Base-by-base conservation (phyloP, 1,139 yeast species). In the Yamadazyma oceani region DNA sequence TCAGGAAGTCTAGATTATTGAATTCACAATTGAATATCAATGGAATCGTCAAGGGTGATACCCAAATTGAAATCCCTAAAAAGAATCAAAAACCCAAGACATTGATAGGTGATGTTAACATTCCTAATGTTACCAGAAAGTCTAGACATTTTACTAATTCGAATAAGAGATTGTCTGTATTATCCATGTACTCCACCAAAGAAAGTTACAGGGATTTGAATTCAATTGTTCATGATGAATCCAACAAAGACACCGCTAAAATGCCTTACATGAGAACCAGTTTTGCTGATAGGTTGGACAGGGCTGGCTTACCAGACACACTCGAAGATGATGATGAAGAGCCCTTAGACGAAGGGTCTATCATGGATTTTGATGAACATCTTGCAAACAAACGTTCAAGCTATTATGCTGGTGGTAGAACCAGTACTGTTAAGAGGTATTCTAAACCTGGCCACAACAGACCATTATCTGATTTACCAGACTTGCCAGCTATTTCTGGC, bases 81-180 rank as follows among this genome's bases (percentile, higher is more conserved):
- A 50, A 48, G 35, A 40, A 44, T 13, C 53, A 54, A 38, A 58
- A 56, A 26, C 36, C 31, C 17, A 58, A 59, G 40, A 69, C 76
- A 1, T 57, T 70, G 29, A 69, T 83, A 36, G 75, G 85, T 11
- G 82, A 78, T 45, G 81, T 83, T 29, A 72, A 70, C 40, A 78
- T 83, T 42, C 90, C 90, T 17, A 78, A 77, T 46, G 86, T 82
- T 24, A 78, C 88, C 0, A 75, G 88, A 57, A 78, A 79, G 51
- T 81, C 87, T 2, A 72, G 79, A 52, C 69, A 77, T 42, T 82
- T 78, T 56, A 73, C 82, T 30, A 73, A 73, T 38, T 77, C 82
- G 2, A 79, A 78, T 54, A 83, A 81, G 60, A 72, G 92, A 51
- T 65, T 82, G 35, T 81, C 88, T 15, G 85, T 83, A 9, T 60